Conservation (phyloP, 2,329 filamentous ascomycete genomes). For the Penicillium crustosum region DNA sequence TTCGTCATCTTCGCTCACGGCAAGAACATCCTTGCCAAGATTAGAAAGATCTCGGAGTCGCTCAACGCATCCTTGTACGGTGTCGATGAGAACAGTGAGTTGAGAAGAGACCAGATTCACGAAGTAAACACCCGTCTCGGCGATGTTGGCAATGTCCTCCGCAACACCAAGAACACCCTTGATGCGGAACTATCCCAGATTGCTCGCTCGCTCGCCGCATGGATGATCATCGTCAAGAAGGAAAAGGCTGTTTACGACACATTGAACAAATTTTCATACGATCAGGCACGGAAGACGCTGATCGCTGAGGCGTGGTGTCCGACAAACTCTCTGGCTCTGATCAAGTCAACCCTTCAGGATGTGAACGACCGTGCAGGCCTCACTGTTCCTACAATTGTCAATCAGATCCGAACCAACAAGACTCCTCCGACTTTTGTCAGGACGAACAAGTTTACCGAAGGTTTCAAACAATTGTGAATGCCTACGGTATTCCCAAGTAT, state of each 20-base stretch:
- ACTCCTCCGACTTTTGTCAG: conserved; percentile 96
- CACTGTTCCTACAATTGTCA: conserved; percentile 97
- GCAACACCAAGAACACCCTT: conserved; percentile 91
- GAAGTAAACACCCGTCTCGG: conserved; percentile 92
- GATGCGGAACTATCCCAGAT: conserved; percentile 93
- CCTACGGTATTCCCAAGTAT: conserved; percentile 96
- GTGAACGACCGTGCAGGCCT: conserved; percentile 94
- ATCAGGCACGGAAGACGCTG: conserved; percentile 89
- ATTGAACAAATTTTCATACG: conserved; percentile 94
- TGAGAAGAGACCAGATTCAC: conserved; percentile 91
- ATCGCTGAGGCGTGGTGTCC: conserved; percentile 98
- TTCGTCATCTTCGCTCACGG: conserved; percentile 99
- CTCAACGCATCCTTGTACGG: conserved; percentile 94
- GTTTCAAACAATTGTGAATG: conserved; percentile 98
- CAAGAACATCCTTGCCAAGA: conserved; percentile 97
- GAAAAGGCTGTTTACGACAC: conserved; percentile 98
- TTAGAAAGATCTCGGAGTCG: conserved; percentile 97
- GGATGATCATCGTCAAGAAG: conserved; percentile 97
- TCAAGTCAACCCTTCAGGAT: conserved; percentile 91
- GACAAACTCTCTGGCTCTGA: conserved; percentile 81
- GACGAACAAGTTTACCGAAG: conserved; percentile 97
- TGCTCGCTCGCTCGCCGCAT: conserved; percentile 84
- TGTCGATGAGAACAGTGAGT: conserved; percentile 95
- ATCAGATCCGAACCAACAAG: conserved; percentile 95
- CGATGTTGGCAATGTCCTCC: conserved; percentile 87